Base-by-base conservation (phyloP, 2,329 filamentous ascomycete species). In the Zymoseptoria passerinii region DNA sequence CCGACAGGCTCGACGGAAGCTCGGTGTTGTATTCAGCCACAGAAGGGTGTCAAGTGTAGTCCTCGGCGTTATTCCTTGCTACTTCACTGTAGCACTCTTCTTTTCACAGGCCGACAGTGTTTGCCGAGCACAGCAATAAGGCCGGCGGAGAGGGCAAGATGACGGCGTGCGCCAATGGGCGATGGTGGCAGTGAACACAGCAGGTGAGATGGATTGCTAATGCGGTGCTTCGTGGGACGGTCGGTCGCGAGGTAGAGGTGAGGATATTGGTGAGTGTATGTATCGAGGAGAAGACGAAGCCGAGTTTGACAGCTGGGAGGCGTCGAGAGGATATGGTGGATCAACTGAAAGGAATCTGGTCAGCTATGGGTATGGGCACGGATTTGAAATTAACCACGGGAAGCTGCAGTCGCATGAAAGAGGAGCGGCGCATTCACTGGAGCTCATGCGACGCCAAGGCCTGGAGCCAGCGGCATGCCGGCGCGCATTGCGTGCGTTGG, bases 301-400 rank as follows among this genome's bases (percentile, higher is more conserved):
- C 28, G 27, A 16, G 7, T 10, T 52, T 59, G 54, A 28, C 52
- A 48, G 50, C n/a, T 27, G 52, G 40, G 50, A n/a, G 49, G 44
- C 48, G 56, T 51, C 48, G 55, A 57, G 60, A 60, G 52, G 58
- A 58, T 57, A 56, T 58, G 57, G 59, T 53, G 54, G 52, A 57
- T 54, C 53, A 54, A 60, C 50, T 53, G 50, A 40, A 48, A 51
- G 63, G 63, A 56, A 64, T 61, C 58, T 48, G 52, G 49, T 29
- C 29, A 52, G 16, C 53, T 29, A 48, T 55, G 28, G 53, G 48
- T 18, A 52, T 27, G 35, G 51, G 51, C 54, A 28, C 50, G 40
- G 53, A 65, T 62, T 58, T 61, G 61, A 64, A 64, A 65, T 65
- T 52, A 60, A 56, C 35, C 50, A 53, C 61, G 63, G 63, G 53